Base-by-base conservation (phyloP, 352 stramenopile genomes). In the Phytopythium chamaehyphon region DNA sequence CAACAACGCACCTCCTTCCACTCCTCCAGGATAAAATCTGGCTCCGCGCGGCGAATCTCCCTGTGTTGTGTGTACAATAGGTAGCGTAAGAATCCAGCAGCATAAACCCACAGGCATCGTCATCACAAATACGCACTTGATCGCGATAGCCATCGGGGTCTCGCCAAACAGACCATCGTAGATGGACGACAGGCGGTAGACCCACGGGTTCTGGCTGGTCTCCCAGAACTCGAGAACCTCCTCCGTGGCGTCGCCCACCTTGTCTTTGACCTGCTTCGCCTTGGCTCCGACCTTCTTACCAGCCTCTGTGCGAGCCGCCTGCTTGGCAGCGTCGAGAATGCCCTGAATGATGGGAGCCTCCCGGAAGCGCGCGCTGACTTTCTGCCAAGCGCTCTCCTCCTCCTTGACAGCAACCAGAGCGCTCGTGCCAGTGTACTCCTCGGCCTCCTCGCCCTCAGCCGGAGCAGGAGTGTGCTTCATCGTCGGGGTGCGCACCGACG, bases 101-200 rank as follows among this genome's bases (percentile, higher is more conserved):
- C n/a, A n/a, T n/a, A n/a, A n/a, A n/a, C n/a, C n/a, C n/a, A n/a
- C n/a, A n/a, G n/a, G n/a, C n/a, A 33, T 9, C 28, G 28, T 36
- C 19, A 48, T 8, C 43, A 47, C 1, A 18, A 22, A 21, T 9
- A 57, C 67, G 39, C 50, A 78, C 73, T 87, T 90, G 44, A 98
- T 96, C 14, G 95, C 96, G 54, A 98, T 73, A 19, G 87, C 94
- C 78, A 97, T 96, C 2, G 97, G 89, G 2, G 94, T 98, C 76
- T 99, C 96, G 3, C 93, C 95, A 19, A 98, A 99, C 43, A 99
- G 69, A 22, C 94, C 97, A 49, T 99, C 97, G 62, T 98, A 99
- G n/a, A 98, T 96, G 9, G 90, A 98, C 18, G 94, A 98, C 44
- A 98, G 66, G 49, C 95, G 90, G 64, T 99, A 99, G 4, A 99